These are phyloP conservation scores for Claviceps quebecensis DNA, from an alignment of 2,329 filamentous ascomycete genomes.

Conservation along the genomic window DNA sequence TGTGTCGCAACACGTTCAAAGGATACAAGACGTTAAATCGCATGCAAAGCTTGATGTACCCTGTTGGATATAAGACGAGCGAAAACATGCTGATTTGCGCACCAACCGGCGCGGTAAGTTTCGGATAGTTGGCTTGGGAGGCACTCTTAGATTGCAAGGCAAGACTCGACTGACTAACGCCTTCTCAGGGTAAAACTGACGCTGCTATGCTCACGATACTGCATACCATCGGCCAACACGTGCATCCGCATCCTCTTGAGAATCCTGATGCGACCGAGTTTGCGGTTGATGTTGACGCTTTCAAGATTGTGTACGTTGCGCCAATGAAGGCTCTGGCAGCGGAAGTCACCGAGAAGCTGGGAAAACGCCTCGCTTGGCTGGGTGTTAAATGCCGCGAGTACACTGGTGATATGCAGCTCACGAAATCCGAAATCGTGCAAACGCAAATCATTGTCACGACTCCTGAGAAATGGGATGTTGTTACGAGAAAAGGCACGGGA, in stretches of 20 bases:
- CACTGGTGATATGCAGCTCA: constrained; percentile 97
- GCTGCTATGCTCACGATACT: constrained; percentile 94
- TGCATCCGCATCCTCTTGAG: constrained; percentile 65
- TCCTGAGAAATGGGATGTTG: constrained; percentile 98
- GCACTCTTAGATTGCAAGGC: not conserved
- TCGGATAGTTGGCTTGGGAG: not conserved
- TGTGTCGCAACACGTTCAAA: constrained; percentile 84
- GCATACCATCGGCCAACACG: constrained; percentile 78
- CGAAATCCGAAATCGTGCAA: constrained; percentile 86
- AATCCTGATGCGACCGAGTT: constrained; percentile 63
- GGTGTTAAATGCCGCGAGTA: constrained; percentile 85
- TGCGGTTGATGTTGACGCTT: constrained; percentile 68
- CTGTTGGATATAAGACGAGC: constrained; percentile 85
- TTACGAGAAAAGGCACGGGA: constrained; percentile 91
- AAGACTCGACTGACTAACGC: not conserved
- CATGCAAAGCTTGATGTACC: constrained; percentile 96
- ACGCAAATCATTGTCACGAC: constrained; percentile 98
- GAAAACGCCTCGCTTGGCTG: constrained; percentile 84
- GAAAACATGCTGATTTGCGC: constrained; percentile 99
- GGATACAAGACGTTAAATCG: constrained; percentile 89
- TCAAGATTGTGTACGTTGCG: constrained; percentile 97
- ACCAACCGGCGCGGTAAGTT: constrained; percentile 73
- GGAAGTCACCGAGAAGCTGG: constrained; percentile 88
- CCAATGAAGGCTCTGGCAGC: constrained; percentile 98
- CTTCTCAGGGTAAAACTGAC: constrained; percentile 72